Evolutionary conservation across 2,329 filamentous ascomycete genomes (phyloP).

Genomic region (Coniochaeta prunicola): DNA sequence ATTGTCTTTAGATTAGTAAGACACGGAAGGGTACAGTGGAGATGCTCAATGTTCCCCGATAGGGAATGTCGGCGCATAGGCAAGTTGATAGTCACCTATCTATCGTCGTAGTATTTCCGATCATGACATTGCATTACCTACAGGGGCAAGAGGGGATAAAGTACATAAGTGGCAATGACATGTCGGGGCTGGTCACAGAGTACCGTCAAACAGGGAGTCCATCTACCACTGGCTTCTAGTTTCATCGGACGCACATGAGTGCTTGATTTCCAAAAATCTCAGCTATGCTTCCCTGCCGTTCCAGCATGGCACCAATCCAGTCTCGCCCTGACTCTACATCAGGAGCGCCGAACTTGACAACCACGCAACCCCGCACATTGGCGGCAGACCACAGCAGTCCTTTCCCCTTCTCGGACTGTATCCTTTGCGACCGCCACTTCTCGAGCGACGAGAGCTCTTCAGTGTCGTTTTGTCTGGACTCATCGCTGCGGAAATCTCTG

Average conservation of each 20-base stretch:
- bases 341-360: slow-evolving; percentile 84
- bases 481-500: slow-evolving; percentile 62
- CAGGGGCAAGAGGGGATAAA: no score
- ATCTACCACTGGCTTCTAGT: background rate
- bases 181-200: no score
- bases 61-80: no score
- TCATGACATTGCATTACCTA: no score
- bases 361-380: slow-evolving; percentile 70
- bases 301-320: slow-evolving; percentile 73
- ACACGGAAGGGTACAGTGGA: no score
- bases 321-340: slow-evolving; percentile 73
- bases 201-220: background rate
- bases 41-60: no score
- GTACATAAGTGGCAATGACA: no score
- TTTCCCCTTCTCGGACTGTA: slow-evolving; percentile 49
- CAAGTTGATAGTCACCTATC: no score
- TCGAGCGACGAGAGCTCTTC: slow-evolving; percentile 32
- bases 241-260: slow-evolving; percentile 62
- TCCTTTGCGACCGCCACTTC: slow-evolving; percentile 46
- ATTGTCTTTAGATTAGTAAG: no score
- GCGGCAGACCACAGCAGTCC: slow-evolving; percentile 78
- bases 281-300: slow-evolving; percentile 64
- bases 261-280: slow-evolving; percentile 73
- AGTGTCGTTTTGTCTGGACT: slow-evolving; percentile 29
- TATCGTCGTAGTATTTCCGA: no score